Evolutionary conservation across 2,329 filamentous ascomycete genomes (phyloP).

Genomic region (Diaporthe longicolla): DNA sequence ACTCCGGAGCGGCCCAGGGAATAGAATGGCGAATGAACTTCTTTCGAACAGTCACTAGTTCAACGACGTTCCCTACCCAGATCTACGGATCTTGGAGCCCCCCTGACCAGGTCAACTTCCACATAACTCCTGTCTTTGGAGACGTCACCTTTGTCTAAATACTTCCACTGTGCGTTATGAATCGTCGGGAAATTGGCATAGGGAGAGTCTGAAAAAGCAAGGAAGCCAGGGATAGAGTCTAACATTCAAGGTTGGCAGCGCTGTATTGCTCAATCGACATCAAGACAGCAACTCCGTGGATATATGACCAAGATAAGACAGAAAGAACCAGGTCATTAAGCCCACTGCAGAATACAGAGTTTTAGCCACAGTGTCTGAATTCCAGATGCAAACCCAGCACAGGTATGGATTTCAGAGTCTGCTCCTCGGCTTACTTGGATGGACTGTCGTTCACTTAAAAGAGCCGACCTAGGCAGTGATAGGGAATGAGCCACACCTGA

Average conservation of each 20-base stretch:
- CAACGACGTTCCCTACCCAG: slow-evolving; percentile 60
- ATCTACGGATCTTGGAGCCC: slow-evolving; percentile 61
- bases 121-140: slow-evolving; percentile 63
- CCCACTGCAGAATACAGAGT: not conserved
- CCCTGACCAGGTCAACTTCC: slow-evolving; percentile 62
- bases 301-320: not conserved
- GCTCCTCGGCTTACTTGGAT: too few relatives aligned
- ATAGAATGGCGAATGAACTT: slow-evolving; percentile 68
- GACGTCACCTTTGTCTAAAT: slow-evolving; percentile 51
- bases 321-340: too few relatives aligned
- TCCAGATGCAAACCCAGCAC: too few relatives aligned
- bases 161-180: too few relatives aligned
- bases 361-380: too few relatives aligned
- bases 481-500: too few relatives aligned
- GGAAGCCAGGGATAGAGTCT: not conserved
- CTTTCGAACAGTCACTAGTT: slow-evolving; percentile 61
- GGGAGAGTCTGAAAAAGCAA: slow-evolving; percentile 45
- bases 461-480: too few relatives aligned
- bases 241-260: not conserved
- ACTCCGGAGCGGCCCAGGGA: slow-evolving; percentile 57
- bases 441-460: too few relatives aligned
- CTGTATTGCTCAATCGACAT: not conserved
- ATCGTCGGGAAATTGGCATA: too few relatives aligned
- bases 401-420: too few relatives aligned
- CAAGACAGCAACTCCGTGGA: not conserved